These are phyloP conservation scores for Leishmania guyanensis DNA, from an alignment of 208 protist species.

Conservation along the genomic window DNA sequence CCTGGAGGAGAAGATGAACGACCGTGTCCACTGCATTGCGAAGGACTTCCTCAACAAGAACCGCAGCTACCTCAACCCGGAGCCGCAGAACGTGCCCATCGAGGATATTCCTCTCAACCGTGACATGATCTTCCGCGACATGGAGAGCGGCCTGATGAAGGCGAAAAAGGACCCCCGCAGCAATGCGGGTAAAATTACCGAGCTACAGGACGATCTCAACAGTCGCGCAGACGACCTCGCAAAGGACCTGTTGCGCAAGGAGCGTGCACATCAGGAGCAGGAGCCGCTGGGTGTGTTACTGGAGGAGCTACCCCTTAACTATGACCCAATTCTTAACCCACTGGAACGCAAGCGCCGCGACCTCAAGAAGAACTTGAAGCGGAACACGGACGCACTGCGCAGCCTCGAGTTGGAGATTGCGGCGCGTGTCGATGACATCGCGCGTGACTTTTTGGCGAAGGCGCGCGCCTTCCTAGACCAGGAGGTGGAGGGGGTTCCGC, in stretches of 20 bases:
- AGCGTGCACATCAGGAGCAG: conserved; percentile 72
- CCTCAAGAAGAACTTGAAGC: conserved; percentile 68
- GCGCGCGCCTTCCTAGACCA: conserved; percentile 75
- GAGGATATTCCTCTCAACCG: conserved; percentile 66
- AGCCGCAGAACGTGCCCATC: conserved; percentile 69
- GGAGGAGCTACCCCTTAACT: conserved; percentile 69
- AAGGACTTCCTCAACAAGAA: conserved; percentile 65
- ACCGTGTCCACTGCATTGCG: conserved; percentile 65
- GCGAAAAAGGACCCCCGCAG: conserved; percentile 57
- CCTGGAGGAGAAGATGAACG: conserved; percentile 79
- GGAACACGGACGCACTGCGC: conserved; percentile 57
- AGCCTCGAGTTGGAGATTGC: conserved; percentile 66
- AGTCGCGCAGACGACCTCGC: conserved; percentile 66
- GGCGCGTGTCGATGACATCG: conserved; percentile 64
- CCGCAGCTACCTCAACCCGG: conserved; percentile 67
- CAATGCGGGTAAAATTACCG: conserved; percentile 60
- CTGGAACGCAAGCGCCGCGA: conserved; percentile 75
- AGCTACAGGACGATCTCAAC: conserved; percentile 73
- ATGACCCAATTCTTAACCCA: conserved; percentile 59
- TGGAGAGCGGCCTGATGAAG: conserved; percentile 72
- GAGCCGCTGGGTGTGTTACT: conserved; percentile 74
- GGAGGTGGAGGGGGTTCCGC: conserved; percentile 61
- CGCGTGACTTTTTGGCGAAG: conserved; percentile 67
- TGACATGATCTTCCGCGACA: conserved; percentile 73
- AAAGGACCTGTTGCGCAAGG: conserved; percentile 59